Conservation (phyloP, 441 rosid species). For the Daphne laureola region DNA sequence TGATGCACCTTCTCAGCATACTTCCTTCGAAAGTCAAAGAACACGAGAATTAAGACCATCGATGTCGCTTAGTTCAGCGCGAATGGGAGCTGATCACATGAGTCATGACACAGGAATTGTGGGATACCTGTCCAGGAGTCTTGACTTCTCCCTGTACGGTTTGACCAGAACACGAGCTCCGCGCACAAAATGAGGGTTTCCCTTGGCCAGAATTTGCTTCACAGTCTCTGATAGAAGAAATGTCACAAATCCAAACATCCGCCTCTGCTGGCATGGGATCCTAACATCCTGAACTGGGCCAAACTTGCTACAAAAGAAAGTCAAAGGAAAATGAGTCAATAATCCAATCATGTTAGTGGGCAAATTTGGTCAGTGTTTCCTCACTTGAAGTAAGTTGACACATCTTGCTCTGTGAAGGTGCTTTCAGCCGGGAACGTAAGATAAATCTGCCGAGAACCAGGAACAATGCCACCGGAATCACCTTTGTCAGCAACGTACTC, state of each 20-base stretch:
- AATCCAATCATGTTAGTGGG: background rate
- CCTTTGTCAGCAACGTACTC: slow-evolving; percentile 47
- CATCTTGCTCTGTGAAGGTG: slow-evolving; percentile 78
- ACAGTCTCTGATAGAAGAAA: slow-evolving; percentile 63
- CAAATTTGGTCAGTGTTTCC: background rate
- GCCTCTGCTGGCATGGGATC: slow-evolving; percentile 85
- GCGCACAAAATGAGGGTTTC: slow-evolving; percentile 87
- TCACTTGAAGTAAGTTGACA: slow-evolving; percentile 72
- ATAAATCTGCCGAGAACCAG: slow-evolving; percentile 81
- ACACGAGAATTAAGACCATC: background rate
- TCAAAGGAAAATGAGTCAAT: background rate
- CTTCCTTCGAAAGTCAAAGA: slow-evolving; percentile 29
- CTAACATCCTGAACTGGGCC: slow-evolving; percentile 93
- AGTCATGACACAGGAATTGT: background rate
- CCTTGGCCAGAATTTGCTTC: slow-evolving; percentile 60
- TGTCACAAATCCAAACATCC: slow-evolving; percentile 97
- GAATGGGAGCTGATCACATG: background rate
- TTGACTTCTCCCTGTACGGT: slow-evolving; percentile 87
- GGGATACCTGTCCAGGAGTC: slow-evolving; percentile 49
- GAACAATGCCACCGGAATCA: slow-evolving; percentile 51
- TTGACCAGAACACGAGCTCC: slow-evolving; percentile 91
- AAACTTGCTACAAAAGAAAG: slow-evolving; percentile 36
- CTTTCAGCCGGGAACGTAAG: slow-evolving; percentile 93
- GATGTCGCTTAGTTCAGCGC: background rate
- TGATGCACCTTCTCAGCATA: slow-evolving; percentile 48